Conservation (phyloP, 176 grass and related monocot species). For the Areca catechu region DNA sequence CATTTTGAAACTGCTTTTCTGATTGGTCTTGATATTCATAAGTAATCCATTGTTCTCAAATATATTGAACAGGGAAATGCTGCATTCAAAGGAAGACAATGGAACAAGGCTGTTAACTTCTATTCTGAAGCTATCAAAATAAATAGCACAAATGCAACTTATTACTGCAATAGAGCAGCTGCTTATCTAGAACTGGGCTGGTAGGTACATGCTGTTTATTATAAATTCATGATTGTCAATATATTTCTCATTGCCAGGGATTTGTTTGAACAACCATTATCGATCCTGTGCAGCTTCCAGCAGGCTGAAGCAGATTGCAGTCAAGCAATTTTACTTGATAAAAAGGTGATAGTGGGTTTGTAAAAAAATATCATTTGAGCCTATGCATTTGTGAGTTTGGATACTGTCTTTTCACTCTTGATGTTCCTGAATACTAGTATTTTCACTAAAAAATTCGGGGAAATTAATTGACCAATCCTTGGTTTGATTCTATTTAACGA, state of each 20-base stretch:
- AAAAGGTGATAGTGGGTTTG: slow-evolving; percentile 44
- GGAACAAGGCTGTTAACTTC: slow-evolving; percentile 69
- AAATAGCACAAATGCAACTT: slow-evolving; percentile 71
- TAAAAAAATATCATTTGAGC: no score
- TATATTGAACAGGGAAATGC: slow-evolving; percentile 62
- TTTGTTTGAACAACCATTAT: slow-evolving; percentile 1
- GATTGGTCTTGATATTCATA: no score
- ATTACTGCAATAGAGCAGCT: slow-evolving; percentile 95
- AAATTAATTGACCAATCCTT: no score
- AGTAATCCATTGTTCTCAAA: no score
- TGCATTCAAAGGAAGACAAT: slow-evolving; percentile 71
- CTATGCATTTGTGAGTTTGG: no score
- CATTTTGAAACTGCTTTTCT: no score
- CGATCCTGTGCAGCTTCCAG: slow-evolving; percentile 57
- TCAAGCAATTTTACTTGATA: slow-evolving; percentile 68
- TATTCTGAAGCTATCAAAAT: slow-evolving; percentile 82
- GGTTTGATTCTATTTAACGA: no score
- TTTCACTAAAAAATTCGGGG: no score
- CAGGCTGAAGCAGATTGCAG: slow-evolving; percentile 86
- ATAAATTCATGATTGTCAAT: slow-evolving; percentile 1
- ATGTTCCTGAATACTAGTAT: no score
- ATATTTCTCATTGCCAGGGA: slow-evolving; percentile 15
- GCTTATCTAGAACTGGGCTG: slow-evolving; percentile 78
- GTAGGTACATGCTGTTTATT: slow-evolving; percentile 32
- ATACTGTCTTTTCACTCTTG: no score